These are phyloP conservation scores for Melaleuca quinquenervia DNA, from an alignment of 345 rosid genomes.

Conservation along the genomic window DNA sequence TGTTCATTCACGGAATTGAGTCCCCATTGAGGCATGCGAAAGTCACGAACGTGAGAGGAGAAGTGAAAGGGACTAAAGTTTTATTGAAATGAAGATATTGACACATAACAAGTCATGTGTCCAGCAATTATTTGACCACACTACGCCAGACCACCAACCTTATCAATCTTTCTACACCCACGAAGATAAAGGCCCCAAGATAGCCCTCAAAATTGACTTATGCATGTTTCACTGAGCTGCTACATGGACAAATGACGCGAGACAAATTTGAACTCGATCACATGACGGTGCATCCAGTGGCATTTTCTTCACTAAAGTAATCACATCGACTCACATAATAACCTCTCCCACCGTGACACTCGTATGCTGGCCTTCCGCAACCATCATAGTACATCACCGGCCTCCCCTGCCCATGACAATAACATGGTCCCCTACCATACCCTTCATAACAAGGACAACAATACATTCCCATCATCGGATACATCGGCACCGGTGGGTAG, in stretches of 20 bases:
- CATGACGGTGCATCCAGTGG: constrained; percentile 43
- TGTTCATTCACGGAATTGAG: not conserved
- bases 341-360: constrained; percentile 32
- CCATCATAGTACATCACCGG: not conserved
- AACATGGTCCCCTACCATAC: not conserved
- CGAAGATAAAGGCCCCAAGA: not conserved
- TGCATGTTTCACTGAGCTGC: not conserved
- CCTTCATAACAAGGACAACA: not conserved
- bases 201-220: not conserved
- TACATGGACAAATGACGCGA: not conserved
- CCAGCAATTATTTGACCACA: not conserved
- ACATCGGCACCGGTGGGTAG: not conserved
- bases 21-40: not conserved
- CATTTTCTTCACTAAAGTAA: constrained; percentile 39
- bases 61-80: not conserved
- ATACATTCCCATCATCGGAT: not conserved
- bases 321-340: constrained; percentile 20
- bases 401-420: not conserved
- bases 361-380: constrained; percentile 43
- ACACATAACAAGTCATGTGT: not conserved
- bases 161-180: not conserved
- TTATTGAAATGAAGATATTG: not conserved
- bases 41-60: not conserved
- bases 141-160: not conserved
- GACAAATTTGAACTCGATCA: constrained; percentile 1